phyloP scores from a whole-genome alignment of 1,284 basidiomycete species.

The Heterobasidion annosum region DNA sequence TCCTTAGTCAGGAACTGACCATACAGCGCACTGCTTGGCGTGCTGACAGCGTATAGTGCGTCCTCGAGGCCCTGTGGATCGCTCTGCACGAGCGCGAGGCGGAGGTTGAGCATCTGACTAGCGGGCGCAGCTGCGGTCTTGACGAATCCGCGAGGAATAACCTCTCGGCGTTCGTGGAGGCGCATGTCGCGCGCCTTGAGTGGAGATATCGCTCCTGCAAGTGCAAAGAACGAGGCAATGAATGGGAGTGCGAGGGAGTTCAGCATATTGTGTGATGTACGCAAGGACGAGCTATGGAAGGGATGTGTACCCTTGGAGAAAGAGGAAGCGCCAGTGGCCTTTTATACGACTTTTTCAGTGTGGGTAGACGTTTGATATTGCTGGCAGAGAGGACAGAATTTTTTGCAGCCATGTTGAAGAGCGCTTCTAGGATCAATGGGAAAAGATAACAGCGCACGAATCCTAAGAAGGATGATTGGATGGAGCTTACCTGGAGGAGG shows the following conservation, averaged over 20 bases:
- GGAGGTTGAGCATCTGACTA: conserved; percentile 12
- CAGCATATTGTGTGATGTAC: no score
- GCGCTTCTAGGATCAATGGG: no score
- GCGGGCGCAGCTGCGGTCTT: conserved; percentile 11
- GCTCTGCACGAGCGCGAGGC: conserved; percentile 16
- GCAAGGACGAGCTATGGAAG: no score
- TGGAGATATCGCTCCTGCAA: neutral
- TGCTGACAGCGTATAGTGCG: conserved; percentile 20
- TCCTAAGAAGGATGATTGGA: no score
- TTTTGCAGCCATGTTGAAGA: no score
- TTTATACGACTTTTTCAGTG: no score
- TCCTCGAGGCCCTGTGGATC: conserved; percentile 21
- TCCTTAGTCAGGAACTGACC: conserved; percentile 22
- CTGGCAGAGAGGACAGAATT: no score
- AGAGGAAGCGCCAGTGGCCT: no score
- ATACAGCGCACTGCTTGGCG: conserved; percentile 18
- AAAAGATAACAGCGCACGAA: no score
- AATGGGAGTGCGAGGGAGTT: neutral
- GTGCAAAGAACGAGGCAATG: neutral
- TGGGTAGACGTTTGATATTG: no score
- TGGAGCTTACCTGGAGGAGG: no score
- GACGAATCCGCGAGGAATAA: conserved; percentile 13
- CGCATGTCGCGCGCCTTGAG: neutral
- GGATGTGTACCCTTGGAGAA: no score
- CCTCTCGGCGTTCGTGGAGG: conserved; percentile 13